phyloP scores from a whole-genome alignment of 352 stramenopile species.

The Pythium phragmitis region DNA sequence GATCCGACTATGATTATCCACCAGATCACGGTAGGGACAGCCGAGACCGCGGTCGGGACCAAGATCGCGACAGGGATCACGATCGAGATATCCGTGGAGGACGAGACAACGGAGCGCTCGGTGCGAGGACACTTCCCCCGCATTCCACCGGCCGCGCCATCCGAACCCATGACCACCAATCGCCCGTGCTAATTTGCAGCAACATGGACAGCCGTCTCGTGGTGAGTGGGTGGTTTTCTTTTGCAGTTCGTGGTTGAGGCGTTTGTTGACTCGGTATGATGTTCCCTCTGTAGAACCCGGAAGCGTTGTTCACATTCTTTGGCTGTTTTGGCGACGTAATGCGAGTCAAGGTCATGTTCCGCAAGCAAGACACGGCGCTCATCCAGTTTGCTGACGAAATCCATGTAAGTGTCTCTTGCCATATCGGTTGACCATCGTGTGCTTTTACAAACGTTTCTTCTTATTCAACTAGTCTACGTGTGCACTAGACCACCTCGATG shows the following conservation, averaged over 20 bases:
- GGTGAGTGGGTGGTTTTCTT: constrained; percentile 31
- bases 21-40: not conserved
- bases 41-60: constrained; percentile 1
- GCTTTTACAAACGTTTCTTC: not conserved
- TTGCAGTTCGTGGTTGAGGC: not conserved
- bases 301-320: constrained; percentile 80
- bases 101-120: not conserved
- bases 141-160: constrained; percentile 66
- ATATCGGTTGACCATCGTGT: not conserved
- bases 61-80: not conserved
- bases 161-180: constrained; percentile 51
- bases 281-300: constrained; percentile 38
- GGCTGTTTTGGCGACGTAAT: constrained; percentile 83
- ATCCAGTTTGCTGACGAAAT: constrained; percentile 78
- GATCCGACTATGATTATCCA: constrained; percentile 20
- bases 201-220: constrained; percentile 70
- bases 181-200: constrained; percentile 81
- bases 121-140: constrained; percentile 31
- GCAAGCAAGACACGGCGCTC: constrained; percentile 77
- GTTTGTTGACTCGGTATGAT: not conserved
- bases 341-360: constrained; percentile 87
- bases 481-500: constrained; percentile 74
- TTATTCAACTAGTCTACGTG: constrained; percentile 49
- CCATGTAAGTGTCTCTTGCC: constrained; percentile 45
- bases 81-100: not conserved